Evolutionary conservation across 2,329 filamentous ascomycete genomes (phyloP).

Genomic region (Didymella keratinophila): DNA sequence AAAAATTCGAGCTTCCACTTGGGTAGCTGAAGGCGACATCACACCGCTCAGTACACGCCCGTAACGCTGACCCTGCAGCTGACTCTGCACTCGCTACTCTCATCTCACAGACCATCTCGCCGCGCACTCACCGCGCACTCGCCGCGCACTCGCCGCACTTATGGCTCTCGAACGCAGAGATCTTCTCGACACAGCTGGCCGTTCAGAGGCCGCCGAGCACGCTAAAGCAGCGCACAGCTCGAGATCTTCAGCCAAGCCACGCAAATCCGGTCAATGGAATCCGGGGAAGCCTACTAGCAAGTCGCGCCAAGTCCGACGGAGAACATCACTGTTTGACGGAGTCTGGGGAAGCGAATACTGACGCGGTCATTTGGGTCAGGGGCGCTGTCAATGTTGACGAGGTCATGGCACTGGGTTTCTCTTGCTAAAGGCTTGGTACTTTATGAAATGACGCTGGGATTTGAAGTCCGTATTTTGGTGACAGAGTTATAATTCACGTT

Average conservation of each 20-base stretch:
- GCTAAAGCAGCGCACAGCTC: conserved; percentile 6
- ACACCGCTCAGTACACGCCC: conserved; percentile 2
- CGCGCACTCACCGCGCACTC: not conserved
- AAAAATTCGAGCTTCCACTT: not conserved
- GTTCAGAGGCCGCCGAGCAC: conserved; percentile 17
- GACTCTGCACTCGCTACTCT: not conserved
- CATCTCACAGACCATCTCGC: no score
- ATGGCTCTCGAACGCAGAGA: conserved; percentile 15
- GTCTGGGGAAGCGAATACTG: not conserved
- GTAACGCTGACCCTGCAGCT: conserved; percentile 1
- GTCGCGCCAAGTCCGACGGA: conserved; percentile 18
- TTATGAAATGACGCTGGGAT: not conserved
- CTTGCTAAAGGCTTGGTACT: no score
- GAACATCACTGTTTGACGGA: conserved; percentile 14
- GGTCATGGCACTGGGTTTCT: not conserved
- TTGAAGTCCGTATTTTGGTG: not conserved
- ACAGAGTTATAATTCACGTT: not conserved
- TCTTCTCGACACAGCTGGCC: not conserved
- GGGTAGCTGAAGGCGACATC: not conserved
- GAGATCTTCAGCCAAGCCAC: conserved; percentile 15
- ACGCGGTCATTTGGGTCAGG: not conserved
- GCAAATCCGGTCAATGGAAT: conserved; percentile 20
- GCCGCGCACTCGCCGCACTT: not conserved
- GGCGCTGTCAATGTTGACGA: not conserved
- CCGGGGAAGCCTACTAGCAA: conserved; percentile 15